Evolutionary conservation across 2,329 filamentous ascomycete species (phyloP), one percentile per base, ranked within the genome.

Genomic region (Fulvia fulva): DNA sequence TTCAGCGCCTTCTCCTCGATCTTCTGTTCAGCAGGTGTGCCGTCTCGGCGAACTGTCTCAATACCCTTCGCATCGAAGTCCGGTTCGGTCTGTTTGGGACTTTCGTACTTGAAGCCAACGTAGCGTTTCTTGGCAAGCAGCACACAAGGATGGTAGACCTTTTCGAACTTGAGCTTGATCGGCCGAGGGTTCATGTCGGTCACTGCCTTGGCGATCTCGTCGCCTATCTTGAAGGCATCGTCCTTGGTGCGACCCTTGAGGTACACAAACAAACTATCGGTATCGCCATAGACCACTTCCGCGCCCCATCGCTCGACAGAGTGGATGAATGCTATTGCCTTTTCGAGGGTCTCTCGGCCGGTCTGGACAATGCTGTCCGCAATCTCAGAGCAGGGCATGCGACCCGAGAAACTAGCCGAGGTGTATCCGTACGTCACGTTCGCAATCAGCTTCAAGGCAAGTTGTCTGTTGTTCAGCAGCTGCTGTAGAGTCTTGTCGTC

Each of bases 401-500:
- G 86, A 0, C 94, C 94, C 0, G 93, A 97, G 73, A 97, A 99
- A 0, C 91, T 95, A 0, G 94, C 94, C 2, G 94, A 97, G 0
- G 94, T 94, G 75, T 99, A 99, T 11, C 94, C 94, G 69, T 99
- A 99, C 0, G 94, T 99, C 65, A 99, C 94, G 67, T 99, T 99
- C n/a, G 94, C 94, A 41, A 99, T 90, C 6, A 99, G 81, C 71
- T 99, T 99, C 25, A 99, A 81, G 0, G 94, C 94, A 3, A 99
- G 80, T 68, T 99, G 94, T 68, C 94, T 82, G 72, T 97, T 96
- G 76, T 99, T 95, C 19, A 97, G 80, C 12, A 97, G 82, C 61
- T 89, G 87, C 68, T 97, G 93, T 16, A 97, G 76, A 0, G 84
- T 83, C 71, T 86, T 92, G 76, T 97, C 92, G 57, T 93, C 87